phyloP scores from a whole-genome alignment of 805 yeast species.

The Yarrowia yakushimensis region DNA sequence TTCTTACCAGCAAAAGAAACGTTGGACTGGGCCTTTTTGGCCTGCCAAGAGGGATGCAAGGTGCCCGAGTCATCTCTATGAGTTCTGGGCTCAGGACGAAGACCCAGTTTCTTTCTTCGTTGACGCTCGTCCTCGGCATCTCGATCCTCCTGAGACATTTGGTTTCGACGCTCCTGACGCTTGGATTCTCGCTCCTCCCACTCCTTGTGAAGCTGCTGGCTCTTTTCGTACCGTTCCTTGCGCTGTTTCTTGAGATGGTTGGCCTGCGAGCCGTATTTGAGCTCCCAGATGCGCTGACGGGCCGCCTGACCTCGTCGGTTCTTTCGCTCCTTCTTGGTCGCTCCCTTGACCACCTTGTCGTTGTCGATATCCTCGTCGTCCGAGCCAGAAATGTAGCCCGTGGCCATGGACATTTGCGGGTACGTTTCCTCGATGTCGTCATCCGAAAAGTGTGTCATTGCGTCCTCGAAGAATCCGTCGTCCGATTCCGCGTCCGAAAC shows the following conservation, averaged over 20 bases:
- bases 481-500: conserved; percentile 41
- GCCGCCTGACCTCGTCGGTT: conserved; percentile 97
- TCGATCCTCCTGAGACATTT: conserved; percentile 21
- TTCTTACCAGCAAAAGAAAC: conserved; percentile 82
- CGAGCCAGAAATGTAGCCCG: conserved; percentile 82
- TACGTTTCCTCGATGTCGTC: conserved; percentile 39
- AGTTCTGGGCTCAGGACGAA: background rate
- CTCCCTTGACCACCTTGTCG: conserved; percentile 29
- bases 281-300: conserved; percentile 93
- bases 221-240: conserved; percentile 51
- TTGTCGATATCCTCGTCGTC: conserved; percentile 34
- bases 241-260: conserved; percentile 70
- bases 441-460: conserved; percentile 44
- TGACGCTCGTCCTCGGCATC: conserved; percentile 5
- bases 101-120: conserved; percentile 5
- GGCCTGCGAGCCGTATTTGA: conserved; percentile 80
- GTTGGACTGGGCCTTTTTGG: conserved; percentile 66
- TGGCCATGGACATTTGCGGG: conserved; percentile 59
- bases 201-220: conserved; percentile 58
- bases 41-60: conserved; percentile 98
- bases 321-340: conserved; percentile 48
- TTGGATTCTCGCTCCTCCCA: conserved; percentile 69
- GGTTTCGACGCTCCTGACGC: conserved; percentile 29
- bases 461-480: conserved; percentile 50
- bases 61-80: conserved; percentile 35